Conservation (phyloP, 2,329 filamentous ascomycete genomes). For the Colletotrichum orbiculare region DNA sequence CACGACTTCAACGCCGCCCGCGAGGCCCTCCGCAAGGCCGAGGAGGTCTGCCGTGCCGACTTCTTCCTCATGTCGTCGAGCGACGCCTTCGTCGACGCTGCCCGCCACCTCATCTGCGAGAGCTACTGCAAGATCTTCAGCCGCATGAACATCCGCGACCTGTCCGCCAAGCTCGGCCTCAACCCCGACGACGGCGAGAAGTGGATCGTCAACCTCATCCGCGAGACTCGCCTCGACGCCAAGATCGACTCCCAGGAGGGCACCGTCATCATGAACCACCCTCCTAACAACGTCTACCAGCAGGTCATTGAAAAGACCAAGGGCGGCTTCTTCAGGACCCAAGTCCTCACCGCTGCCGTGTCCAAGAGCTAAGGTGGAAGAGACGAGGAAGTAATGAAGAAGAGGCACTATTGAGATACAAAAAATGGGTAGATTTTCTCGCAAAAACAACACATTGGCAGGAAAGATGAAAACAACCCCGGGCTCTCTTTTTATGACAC, state of each 20-base stretch:
- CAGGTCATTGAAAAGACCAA: slow-evolving; percentile 99
- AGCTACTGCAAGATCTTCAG: slow-evolving; percentile 99
- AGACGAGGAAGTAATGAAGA: neutral
- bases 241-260: slow-evolving; percentile 99
- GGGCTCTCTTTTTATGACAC: slow-evolving; percentile 7
- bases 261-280: slow-evolving; percentile 99
- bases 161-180: slow-evolving; percentile 90
- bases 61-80: slow-evolving; percentile 92
- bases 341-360: slow-evolving; percentile 82
- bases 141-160: slow-evolving; percentile 96
- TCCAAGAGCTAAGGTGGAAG: slow-evolving; percentile 53
- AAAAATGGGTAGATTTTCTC: no score
- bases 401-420: neutral
- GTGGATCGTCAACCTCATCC: slow-evolving; percentile 99
- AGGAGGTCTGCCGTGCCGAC: slow-evolving; percentile 90
- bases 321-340: slow-evolving; percentile 98
- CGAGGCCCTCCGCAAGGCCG: slow-evolving; percentile 88
- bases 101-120: slow-evolving; percentile 96
- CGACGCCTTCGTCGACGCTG: slow-evolving; percentile 92
- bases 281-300: slow-evolving; percentile 97
- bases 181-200: slow-evolving; percentile 98
- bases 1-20: slow-evolving; percentile 89
- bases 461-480: slow-evolving; percentile 3
- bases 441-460: neutral
- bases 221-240: slow-evolving; percentile 95